These are phyloP conservation scores for Suillus cothurnatus DNA, from an alignment of 768 basidiomycete genomes.

Conservation along the genomic window DNA sequence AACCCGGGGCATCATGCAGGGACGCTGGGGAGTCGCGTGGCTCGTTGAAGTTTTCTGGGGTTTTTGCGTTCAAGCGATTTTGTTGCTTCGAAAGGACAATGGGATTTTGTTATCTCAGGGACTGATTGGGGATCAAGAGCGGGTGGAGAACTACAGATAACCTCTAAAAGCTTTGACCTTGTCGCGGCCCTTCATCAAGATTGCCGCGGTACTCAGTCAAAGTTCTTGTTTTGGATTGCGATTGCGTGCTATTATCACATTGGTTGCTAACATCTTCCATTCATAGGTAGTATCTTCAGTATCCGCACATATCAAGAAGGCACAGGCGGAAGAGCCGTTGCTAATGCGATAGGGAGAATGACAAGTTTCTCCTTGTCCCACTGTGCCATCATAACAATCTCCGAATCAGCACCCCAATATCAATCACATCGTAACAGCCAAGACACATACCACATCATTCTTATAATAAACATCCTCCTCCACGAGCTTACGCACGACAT, in stretches of 20 bases:
- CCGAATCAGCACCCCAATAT: not conserved
- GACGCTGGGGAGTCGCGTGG: not conserved
- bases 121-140: not conserved
- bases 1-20: not conserved
- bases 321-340: conserved; percentile 21
- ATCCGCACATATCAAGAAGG: conserved; percentile 8
- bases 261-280: not conserved
- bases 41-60: not conserved
- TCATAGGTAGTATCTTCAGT: not conserved
- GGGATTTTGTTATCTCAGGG: not conserved
- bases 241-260: not conserved
- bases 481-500: conserved; percentile 35
- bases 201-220: not conserved
- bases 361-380: conserved; percentile 61
- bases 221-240: not conserved
- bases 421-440: not conserved
- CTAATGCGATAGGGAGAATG: conserved; percentile 47
- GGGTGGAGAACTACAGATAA: not conserved
- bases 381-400: conserved; percentile 30
- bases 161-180: not conserved
- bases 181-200: not conserved
- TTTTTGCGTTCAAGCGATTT: not conserved
- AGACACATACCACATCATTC: conserved; percentile 23
- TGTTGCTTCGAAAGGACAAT: not conserved
- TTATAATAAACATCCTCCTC: conserved; percentile 28